Conservation (phyloP, 164 flowering plant genomes). For the Tinospora cordifolia region DNA sequence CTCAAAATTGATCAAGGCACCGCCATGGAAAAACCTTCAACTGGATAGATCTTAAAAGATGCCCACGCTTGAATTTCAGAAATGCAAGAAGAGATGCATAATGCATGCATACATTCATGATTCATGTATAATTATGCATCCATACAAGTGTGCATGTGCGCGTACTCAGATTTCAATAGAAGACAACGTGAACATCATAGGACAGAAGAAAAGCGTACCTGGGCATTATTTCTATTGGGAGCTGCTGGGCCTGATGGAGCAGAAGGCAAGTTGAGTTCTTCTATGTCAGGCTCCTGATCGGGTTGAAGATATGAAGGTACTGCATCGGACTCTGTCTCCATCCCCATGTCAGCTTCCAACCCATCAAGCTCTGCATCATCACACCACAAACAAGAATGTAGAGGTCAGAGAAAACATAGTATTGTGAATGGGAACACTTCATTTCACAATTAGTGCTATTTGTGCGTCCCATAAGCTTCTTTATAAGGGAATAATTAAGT, state of each 20-base stretch:
- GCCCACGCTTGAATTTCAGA: background rate
- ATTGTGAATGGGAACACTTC: background rate
- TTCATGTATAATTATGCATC: no score
- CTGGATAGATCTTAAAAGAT: background rate
- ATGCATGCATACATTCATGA: background rate
- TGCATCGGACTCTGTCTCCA: constrained; percentile 69
- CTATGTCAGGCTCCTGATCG: constrained; percentile 67
- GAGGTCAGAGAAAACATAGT: background rate
- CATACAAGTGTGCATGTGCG: background rate
- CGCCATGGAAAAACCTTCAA: background rate
- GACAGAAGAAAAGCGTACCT: constrained; percentile 34
- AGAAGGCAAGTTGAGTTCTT: constrained; percentile 76
- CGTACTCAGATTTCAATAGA: background rate
- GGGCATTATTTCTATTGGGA: constrained; percentile 49
- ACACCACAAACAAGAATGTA: background rate
- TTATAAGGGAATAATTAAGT: background rate
- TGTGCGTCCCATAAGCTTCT: background rate
- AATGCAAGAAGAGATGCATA: background rate
- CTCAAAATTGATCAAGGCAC: background rate
- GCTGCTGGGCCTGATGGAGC: constrained; percentile 68
- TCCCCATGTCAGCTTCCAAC: constrained; percentile 92
- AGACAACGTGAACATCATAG: background rate
- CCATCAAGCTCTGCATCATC: constrained; percentile 82
- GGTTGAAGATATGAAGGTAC: constrained; percentile 89
- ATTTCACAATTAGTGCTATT: background rate